phyloP scores from a whole-genome alignment of 805 yeast species.

The Lachancea meyersii region DNA sequence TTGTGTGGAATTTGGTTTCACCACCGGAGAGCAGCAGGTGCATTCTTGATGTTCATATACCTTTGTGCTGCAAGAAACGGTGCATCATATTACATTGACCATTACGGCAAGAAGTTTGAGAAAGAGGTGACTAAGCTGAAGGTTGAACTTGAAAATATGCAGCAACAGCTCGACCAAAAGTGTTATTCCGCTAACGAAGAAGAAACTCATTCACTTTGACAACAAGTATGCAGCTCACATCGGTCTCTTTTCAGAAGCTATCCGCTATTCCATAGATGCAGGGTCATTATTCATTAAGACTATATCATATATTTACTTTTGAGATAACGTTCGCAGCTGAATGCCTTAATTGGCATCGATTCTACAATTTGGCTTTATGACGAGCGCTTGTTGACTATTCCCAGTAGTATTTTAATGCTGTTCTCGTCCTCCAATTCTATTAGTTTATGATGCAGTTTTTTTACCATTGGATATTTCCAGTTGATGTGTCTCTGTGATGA shows the following conservation, averaged over 20 bases:
- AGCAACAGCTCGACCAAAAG: constrained; percentile 28
- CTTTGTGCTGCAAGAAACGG: constrained; percentile 83
- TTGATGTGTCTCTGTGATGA: constrained; percentile 62
- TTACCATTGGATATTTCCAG: constrained; percentile 54
- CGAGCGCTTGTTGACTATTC: constrained; percentile 30
- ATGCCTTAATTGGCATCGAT: not conserved
- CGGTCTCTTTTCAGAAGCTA: too few relatives aligned
- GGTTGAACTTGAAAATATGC: constrained; percentile 62
- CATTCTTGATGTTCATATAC: constrained; percentile 68
- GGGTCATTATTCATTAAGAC: constrained; percentile 7
- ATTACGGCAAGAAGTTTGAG: constrained; percentile 83
- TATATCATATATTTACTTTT: not conserved
- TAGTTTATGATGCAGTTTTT: constrained; percentile 37
- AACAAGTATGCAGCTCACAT: too few relatives aligned
- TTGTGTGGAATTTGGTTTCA: constrained; percentile 85
- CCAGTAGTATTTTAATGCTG: constrained; percentile 28
- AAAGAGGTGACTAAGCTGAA: constrained; percentile 72
- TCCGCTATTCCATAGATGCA: not conserved
- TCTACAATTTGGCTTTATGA: not conserved
- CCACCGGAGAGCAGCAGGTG: constrained; percentile 57
- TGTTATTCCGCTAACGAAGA: not conserved
- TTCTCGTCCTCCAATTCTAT: constrained; percentile 40
- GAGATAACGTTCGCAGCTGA: not conserved
- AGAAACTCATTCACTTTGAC: not conserved
- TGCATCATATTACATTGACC: constrained; percentile 89